Conservation (phyloP, 106 monocot species). For the Dendrobium nobile region DNA sequence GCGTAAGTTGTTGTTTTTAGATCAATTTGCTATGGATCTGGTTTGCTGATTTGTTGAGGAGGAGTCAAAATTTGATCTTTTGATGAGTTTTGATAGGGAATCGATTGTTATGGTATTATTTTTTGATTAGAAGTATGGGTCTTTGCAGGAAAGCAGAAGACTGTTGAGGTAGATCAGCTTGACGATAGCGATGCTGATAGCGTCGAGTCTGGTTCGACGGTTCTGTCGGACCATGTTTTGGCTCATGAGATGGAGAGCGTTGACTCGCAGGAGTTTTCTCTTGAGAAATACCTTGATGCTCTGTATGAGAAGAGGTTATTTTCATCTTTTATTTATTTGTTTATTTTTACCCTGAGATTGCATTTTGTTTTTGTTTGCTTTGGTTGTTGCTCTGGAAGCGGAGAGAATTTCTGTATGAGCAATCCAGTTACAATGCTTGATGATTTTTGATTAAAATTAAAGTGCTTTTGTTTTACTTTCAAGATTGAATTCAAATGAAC, state of each 20-base stretch:
- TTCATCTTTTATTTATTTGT: not conserved
- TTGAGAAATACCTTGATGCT: constrained; percentile 60
- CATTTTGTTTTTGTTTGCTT: not conserved
- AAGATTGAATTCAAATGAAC: not conserved
- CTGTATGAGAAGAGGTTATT: constrained; percentile 69
- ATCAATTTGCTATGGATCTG: not conserved
- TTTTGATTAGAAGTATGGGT: not conserved
- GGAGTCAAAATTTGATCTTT: not conserved
- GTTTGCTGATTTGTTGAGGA: not conserved
- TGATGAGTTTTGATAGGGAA: not conserved
- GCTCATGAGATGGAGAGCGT: constrained; percentile 41
- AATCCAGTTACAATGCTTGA: not conserved
- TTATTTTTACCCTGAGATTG: not conserved
- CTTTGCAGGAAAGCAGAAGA: constrained; percentile 37
- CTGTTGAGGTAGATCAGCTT: constrained; percentile 27
- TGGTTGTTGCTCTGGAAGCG: not conserved
- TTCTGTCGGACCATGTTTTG: constrained; percentile 43
- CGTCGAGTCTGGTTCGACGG: constrained; percentile 54
- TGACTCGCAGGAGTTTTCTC: constrained; percentile 33
- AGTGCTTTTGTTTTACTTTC: not conserved
- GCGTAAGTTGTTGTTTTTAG: not conserved
- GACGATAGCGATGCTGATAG: constrained; percentile 76
- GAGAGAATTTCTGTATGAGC: too few species aligned
- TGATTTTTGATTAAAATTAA: not conserved
- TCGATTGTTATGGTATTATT: not conserved